Percentiles rank a stretch among this genome's conserved stretches.
phyloP scores from a whole-genome alignment of 768 basidiomycete species.

The Podaxis carcinomalis region DNA sequence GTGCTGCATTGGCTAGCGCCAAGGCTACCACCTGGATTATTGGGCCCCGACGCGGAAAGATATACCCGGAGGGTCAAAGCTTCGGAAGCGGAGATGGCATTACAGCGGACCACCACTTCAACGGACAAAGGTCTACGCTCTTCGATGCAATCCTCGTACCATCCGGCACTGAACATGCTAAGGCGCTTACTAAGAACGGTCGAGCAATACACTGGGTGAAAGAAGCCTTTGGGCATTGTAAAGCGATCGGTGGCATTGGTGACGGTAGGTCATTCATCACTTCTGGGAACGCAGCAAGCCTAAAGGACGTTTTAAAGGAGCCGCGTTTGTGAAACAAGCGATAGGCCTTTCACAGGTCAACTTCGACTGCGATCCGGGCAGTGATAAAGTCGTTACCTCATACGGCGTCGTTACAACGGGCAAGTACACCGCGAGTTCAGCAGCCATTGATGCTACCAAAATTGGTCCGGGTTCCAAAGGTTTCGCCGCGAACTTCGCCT shows the following conservation, averaged over 20 bases:
- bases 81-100: constrained; percentile 28
- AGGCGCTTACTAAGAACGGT: constrained; percentile 55
- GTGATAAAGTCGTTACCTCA: constrained; percentile 44
- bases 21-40: constrained; percentile 62
- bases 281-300: background rate
- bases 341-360: constrained; percentile 43
- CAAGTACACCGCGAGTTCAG: constrained; percentile 38
- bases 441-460: constrained; percentile 35
- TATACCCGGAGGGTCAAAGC: constrained; percentile 27
- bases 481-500: constrained; percentile 55
- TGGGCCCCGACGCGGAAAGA: constrained; percentile 61
- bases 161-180: constrained; percentile 59
- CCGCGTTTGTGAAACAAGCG: constrained; percentile 42
- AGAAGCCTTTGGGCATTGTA: constrained; percentile 85
- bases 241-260: constrained; percentile 76
- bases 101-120: constrained; percentile 66
- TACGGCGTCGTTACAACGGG: constrained; percentile 64
- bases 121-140: constrained; percentile 75
- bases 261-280: constrained; percentile 37
- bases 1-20: constrained; percentile 44
- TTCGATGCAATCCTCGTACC: constrained; percentile 84
- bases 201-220: constrained; percentile 78
- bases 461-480: constrained; percentile 44
- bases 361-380: constrained; percentile 28
- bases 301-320: constrained; percentile 29